These are phyloP conservation scores for Pleurotus eryngii DNA, from an alignment of 768 basidiomycete species.

Conservation along the genomic window DNA sequence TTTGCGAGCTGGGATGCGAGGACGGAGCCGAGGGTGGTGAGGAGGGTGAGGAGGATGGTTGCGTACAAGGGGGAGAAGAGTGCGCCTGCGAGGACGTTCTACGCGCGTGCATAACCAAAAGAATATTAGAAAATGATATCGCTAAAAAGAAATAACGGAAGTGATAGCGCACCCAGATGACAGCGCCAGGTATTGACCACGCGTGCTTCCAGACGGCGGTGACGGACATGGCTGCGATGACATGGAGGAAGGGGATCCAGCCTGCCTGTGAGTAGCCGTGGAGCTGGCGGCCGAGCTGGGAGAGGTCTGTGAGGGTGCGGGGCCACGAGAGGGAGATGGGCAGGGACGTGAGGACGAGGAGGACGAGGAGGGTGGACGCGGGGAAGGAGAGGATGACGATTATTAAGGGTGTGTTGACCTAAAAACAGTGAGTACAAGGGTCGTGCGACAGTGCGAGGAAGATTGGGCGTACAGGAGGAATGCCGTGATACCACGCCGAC, in stretches of 20 bases:
- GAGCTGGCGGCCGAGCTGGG: conserved; percentile 70
- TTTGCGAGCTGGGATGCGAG: conserved; percentile 77
- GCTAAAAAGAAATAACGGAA: background rate
- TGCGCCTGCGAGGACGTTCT: conserved; percentile 91
- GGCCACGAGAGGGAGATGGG: conserved; percentile 79
- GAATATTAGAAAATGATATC: conserved; percentile 3
- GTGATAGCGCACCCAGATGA: conserved; percentile 68
- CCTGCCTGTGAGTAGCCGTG: conserved; percentile 79
- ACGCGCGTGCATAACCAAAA: conserved; percentile 7
- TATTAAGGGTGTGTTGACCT: conserved; percentile 38
- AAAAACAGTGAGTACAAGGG: conserved; percentile 10
- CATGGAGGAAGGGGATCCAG: conserved; percentile 61
- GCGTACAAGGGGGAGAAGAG: conserved; percentile 82
- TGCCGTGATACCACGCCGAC: conserved; percentile 22
- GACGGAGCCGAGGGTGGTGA: conserved; percentile 86
- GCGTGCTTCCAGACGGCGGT: conserved; percentile 95
- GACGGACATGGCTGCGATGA: conserved; percentile 77
- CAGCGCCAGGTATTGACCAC: conserved; percentile 94
- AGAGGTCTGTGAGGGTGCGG: conserved; percentile 69
- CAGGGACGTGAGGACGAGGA: conserved; percentile 59
- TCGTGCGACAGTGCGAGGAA: conserved; percentile 1
- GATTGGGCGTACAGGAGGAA: conserved; percentile 29
- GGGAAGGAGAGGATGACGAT: conserved; percentile 54
- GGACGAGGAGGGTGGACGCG: conserved; percentile 63
- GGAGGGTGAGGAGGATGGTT: conserved; percentile 73